Base-by-base conservation (phyloP, 129 eudicot genomes). In the Centaurea solstitialis region DNA sequence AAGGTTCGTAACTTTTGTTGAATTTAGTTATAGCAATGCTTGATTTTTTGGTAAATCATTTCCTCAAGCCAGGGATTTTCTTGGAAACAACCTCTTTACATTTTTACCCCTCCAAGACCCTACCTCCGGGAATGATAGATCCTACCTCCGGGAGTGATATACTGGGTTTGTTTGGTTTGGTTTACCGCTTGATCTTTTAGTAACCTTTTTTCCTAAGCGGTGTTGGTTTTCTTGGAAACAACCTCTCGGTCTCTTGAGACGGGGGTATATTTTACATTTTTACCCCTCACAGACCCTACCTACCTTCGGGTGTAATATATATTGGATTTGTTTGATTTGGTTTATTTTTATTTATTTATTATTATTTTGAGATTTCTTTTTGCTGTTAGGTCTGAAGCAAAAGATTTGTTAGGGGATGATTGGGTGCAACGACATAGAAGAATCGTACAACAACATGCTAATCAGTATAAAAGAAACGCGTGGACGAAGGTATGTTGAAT, bases 381-480 rank as follows among this genome's bases (percentile, higher is more conserved):
- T 77, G 26, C 11, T 76, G 76, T 77, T 70, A 95, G 99, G 82
- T 95, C 99, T 68, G 99, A 95, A 87, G 99, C 98, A 7, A 95
- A 95, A 83, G 99, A 95, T 84, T 80, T 95, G 80, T 82, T 95
- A 80, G 99, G 99, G 74, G 99, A 95, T 79, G 99, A 92, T 82
- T 95, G 99, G 99, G 98, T 95, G 59, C 99, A 95, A 77, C 89
- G 94, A 71, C 99, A 95, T 84, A 85, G 99, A 82, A 90, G 99
- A 76, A 73, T 86, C 70, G 99, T 95, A 35, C 98, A 95, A 80
- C 99, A 95, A 74, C 94, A 95, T 87, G 99, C 99, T 65, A 95
- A 95, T 86, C 99, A 95, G 74, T 95, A 95, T 79, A 95, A 92
- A 83, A 89, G 99, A 80, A 85, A 89, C 45, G 97, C 99, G 7